These are phyloP conservation scores for Litchi chinensis DNA, from an alignment of 345 rosid genomes.

Conservation along the genomic window DNA sequence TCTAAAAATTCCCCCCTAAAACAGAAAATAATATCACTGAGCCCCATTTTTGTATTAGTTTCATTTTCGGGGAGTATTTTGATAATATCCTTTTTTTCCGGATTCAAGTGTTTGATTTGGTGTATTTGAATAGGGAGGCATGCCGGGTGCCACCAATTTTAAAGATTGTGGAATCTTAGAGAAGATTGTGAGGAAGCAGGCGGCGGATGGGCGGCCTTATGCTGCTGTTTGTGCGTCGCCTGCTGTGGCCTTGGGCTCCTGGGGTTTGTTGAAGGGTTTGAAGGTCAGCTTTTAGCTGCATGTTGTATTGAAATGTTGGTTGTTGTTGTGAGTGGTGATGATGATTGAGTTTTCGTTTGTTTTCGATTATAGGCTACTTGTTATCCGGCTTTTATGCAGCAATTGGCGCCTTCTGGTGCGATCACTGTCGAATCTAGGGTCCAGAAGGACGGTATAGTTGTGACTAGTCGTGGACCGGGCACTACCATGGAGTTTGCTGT, in stretches of 20 bases:
- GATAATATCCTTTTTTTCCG: background rate
- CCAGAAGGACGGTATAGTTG: slow-evolving; percentile 67
- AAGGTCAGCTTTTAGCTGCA: slow-evolving; percentile 43
- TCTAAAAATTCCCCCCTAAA: too few species aligned
- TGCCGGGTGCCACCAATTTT: slow-evolving; percentile 83
- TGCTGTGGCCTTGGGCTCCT: slow-evolving; percentile 73
- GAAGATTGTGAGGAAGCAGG: slow-evolving; percentile 77
- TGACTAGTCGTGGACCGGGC: slow-evolving; percentile 90
- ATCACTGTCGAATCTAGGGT: slow-evolving; percentile 83
- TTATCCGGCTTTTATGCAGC: slow-evolving; percentile 82
- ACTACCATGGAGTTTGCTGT: slow-evolving; percentile 89
- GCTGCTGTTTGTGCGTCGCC: slow-evolving; percentile 94
- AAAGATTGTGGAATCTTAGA: slow-evolving; percentile 68
- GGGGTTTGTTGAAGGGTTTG: slow-evolving; percentile 88
- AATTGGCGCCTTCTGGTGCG: slow-evolving; percentile 58
- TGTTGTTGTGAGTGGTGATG: background rate
- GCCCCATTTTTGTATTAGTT: too few species aligned
- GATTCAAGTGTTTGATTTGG: background rate
- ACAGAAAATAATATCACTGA: too few species aligned
- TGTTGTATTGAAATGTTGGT: too few species aligned
- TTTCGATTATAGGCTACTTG: slow-evolving; percentile 72
- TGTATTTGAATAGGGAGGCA: slow-evolving; percentile 62
- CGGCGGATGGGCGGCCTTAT: slow-evolving; percentile 64
- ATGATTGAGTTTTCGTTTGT: background rate
- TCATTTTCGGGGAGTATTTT: too few species aligned